A percentile compares a stretch with the other conserved stretches of the same genome.
These are phyloP conservation scores for Nitzschia palea DNA, from an alignment of 108 stramenopile species.

Conservation along the genomic window DNA sequence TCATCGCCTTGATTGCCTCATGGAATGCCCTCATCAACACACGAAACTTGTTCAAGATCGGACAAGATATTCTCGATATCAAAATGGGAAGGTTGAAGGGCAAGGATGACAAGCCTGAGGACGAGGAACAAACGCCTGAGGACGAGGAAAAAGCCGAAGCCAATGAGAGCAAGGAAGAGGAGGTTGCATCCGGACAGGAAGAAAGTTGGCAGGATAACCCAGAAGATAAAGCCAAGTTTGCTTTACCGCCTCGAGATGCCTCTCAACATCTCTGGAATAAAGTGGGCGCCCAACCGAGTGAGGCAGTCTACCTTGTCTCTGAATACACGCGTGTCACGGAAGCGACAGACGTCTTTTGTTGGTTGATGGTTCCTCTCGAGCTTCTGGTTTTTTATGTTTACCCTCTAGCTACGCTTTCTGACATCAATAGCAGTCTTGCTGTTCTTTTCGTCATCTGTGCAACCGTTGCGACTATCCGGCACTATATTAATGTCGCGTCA, in stretches of 20 bases:
- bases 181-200: background rate
- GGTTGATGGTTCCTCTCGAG: conserved; percentile 42
- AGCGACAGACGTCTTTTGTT: conserved; percentile 52
- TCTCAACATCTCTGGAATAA: background rate
- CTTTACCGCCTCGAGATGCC: background rate
- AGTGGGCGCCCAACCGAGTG: background rate
- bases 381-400: conserved; percentile 50
- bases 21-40: conserved; percentile 22
- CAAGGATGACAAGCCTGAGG: too few relatives aligned
- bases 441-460: conserved; percentile 27
- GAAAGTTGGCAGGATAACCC: background rate
- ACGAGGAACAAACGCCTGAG: background rate
- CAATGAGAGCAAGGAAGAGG: background rate
- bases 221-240: background rate
- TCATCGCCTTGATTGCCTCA: conserved; percentile 32
- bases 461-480: conserved; percentile 17
- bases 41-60: conserved; percentile 15
- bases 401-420: conserved; percentile 46
- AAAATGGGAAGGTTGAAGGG: background rate
- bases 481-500: conserved; percentile 28
- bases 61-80: conserved; percentile 4
- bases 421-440: conserved; percentile 19
- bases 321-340: conserved; percentile 39
- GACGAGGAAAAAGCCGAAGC: conserved; percentile 5
- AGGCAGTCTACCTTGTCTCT: conserved; percentile 43